These are phyloP conservation scores for Ambrosia artemisiifolia DNA, from an alignment of 129 eudicot species.

Conservation along the genomic window DNA sequence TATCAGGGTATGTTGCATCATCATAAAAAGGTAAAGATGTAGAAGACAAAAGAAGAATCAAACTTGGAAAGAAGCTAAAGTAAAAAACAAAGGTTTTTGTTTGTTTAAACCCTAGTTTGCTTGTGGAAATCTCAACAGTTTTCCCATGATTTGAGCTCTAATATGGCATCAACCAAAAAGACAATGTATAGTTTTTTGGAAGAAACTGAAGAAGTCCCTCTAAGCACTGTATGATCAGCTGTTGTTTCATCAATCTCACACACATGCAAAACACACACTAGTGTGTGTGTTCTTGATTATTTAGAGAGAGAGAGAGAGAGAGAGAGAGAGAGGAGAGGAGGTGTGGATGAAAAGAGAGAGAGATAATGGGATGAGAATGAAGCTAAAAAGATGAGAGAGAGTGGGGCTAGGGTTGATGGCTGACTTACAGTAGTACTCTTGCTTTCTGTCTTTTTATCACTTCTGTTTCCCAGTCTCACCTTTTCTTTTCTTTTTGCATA, in stretches of 20 bases:
- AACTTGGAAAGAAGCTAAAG: conserved; percentile 43
- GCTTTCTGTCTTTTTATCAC: conserved; percentile 69
- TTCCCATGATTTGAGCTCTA: conserved; percentile 32
- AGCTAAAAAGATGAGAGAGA: conserved; percentile 26
- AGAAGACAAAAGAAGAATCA: conserved; percentile 42
- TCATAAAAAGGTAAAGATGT: conserved; percentile 29
- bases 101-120: conserved; percentile 50
- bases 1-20: conserved; percentile 21
- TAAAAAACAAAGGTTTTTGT: conserved; percentile 30
- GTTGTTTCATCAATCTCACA: conserved; percentile 23
- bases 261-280: conserved; percentile 36
- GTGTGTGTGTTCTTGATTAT: conserved; percentile 30
- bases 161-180: conserved; percentile 72
- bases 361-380: conserved; percentile 1
- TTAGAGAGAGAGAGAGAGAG: conserved; percentile 24
- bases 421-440: conserved; percentile 35
- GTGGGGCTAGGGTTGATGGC: conserved; percentile 31
- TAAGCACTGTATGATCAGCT: conserved; percentile 22
- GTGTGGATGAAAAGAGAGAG: conserved; percentile 52
- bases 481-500: conserved; percentile 23
- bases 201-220: conserved; percentile 14
- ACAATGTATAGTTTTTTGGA: conserved; percentile 46
- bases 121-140: conserved; percentile 31
- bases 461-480: conserved; percentile 49
- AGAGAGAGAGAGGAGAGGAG: neutral